phyloP scores from a whole-genome alignment of 1,284 basidiomycete genomes.

The Macrocystidia cucumis region DNA sequence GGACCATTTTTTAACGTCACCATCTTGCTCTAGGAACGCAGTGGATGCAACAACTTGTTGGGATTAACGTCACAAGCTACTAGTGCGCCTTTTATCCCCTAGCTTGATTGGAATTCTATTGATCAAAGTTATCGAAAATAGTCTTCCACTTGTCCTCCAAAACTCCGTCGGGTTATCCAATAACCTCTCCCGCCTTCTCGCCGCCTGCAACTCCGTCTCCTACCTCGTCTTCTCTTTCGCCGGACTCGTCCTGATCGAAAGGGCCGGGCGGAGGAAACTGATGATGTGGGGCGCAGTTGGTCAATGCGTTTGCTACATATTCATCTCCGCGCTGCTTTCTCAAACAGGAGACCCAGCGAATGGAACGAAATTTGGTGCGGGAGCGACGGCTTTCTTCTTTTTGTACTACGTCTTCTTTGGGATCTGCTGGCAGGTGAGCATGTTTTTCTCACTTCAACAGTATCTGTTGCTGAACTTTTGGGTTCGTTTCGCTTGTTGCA shows the following conservation, averaged over 20 bases:
- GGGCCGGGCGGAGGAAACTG: slow-evolving; percentile 53
- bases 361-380: slow-evolving; percentile 28
- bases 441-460: not conserved
- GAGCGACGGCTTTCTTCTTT: slow-evolving; percentile 52
- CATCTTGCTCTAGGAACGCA: slow-evolving; percentile 44
- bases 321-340: slow-evolving; percentile 49
- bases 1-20: not conserved
- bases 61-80: slow-evolving; percentile 68
- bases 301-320: slow-evolving; percentile 53
- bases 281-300: slow-evolving; percentile 66
- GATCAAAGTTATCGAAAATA: slow-evolving; percentile 8
- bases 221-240: slow-evolving; percentile 40
- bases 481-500: slow-evolving; percentile 9
- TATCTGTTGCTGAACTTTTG: not conserved
- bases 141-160: slow-evolving; percentile 36
- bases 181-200: slow-evolving; percentile 34
- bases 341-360: slow-evolving; percentile 29
- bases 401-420: slow-evolving; percentile 69
- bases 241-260: slow-evolving; percentile 54
- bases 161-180: slow-evolving; percentile 40
- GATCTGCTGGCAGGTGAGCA: slow-evolving; percentile 52
- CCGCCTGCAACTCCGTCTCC: slow-evolving; percentile 38
- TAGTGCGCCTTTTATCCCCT: slow-evolving; percentile 23
- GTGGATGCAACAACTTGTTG: slow-evolving; percentile 67
- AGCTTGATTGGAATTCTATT: not conserved